Percentiles rank a stretch among this genome's conserved stretches.
Conservation (phyloP, 257 asterid species). For the Marsdenia floribunda region DNA sequence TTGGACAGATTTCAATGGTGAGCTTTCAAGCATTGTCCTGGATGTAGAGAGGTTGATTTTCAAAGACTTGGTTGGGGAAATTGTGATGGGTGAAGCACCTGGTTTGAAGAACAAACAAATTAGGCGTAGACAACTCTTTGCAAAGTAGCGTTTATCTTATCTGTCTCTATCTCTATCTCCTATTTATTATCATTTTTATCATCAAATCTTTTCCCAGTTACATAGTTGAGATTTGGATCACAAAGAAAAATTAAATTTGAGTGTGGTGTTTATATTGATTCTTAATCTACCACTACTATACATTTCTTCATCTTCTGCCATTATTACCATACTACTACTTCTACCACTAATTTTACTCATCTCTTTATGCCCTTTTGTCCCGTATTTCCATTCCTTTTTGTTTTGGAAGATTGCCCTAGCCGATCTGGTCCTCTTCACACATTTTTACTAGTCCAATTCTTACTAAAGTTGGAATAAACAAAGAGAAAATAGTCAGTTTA, state of each 20-base stretch:
- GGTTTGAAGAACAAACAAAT: conserved; percentile 42
- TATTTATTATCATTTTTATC: background rate
- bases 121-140: conserved; percentile 45
- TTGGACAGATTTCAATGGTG: conserved; percentile 51
- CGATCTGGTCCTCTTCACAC: too few species aligned
- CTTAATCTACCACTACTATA: background rate
- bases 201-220: background rate
- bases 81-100: conserved; percentile 62
- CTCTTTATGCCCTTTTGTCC: background rate
- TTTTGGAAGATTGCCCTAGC: background rate
- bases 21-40: conserved; percentile 63
- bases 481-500: too few species aligned
- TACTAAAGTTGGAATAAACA: too few species aligned
- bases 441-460: too few species aligned
- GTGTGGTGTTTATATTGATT: conserved; percentile 8
- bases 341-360: background rate
- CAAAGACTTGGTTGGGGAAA: conserved; percentile 75
- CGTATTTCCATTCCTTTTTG: background rate
- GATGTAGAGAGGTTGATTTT: conserved; percentile 77
- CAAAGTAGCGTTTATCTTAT: conserved; percentile 26
- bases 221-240: conserved; percentile 9
- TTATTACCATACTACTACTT: too few species aligned
- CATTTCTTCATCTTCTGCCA: background rate
- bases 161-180: conserved; percentile 3
- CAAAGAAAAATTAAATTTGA: conserved; percentile 3